Base-by-base conservation (phyloP, 1,139 yeast genomes). In the Hanseniaspora gamundiae region DNA sequence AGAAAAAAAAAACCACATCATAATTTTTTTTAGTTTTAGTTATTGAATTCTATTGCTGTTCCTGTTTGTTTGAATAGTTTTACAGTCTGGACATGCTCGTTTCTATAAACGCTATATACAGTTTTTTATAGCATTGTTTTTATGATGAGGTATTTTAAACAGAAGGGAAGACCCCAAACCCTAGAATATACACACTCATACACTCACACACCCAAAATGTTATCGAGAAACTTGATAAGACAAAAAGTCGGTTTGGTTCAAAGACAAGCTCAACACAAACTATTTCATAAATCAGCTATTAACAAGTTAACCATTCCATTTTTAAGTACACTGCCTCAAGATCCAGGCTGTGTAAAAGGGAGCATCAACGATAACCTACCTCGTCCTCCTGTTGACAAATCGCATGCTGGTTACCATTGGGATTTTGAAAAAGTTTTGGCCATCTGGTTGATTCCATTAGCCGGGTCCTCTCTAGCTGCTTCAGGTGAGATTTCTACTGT, bases 401-500 rank as follows among this genome's bases (percentile, higher is more conserved):
- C 62, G 22, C 79, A 80, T 51, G 91, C 91, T 27, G 76, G 85
- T 10, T 65, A 68, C 51, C 91, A 81, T 65, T 82, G 93, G 93
- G 73, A 79, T 42, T 65, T 72, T 48, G 91, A 82, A 62, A 73
- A 79, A 60, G 49, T 68, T 8, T 71, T 80, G 30, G 67, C 84
- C 19, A 63, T 77, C 35, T 73, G 77, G 14, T 60, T 80, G 65
- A 65, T 80, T 30, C 93, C 93, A 14, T 66, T 81, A 49, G 69
- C 74, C n/a, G 63, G 75, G 22, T 65, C 76, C 26, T 86, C 88
- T 21, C 71, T 81, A 55, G 66, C 77, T 42, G 67, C 79, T 11
- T 80, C 84, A 27, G 66, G 65, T 14, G 61, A 69, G 10, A 58
- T 65, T 43, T 66, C 80, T 55, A 57, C 77, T 48, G 61, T 64